Base-by-base conservation (phyloP, 1,284 basidiomycete genomes). In the Rhodotorula sp. region DNA sequence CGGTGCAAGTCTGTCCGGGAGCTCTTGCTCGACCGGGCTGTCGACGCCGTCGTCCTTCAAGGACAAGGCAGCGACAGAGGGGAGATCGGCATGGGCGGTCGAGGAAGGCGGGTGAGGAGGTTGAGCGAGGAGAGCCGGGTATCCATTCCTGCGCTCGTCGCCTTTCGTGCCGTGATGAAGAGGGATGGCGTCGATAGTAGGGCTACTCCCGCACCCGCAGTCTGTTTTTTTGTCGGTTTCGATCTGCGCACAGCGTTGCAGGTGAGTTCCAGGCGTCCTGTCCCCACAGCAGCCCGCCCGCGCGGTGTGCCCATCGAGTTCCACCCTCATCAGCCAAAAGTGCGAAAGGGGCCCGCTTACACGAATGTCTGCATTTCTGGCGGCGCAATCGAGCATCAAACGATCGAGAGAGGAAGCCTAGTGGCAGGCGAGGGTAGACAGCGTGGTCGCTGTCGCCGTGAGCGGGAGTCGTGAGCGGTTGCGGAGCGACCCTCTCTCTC, bases 21-120 rank as follows among this genome's bases (percentile, higher is more conserved):
- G 64, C 64, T 50, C 4, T 3, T 18, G 59, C 64, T 66, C 64
- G 46, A 66, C 64, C 64, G 64, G 47, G 34, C 18, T 30, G 46
- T 50, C 34, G 37, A 26, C 37, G 13, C 16, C 44, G 62, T 55
- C 28, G 54, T 28, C 48, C 53, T 46, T 57, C 48, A 61, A 30
- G 64, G 64, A 55, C 34, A 65, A 46, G 44, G 51, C 44, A 13
- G 64, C 64, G 64, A 59, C 30, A 18, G 64, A 55, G 3, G 64
- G 64, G 15, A 59, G 52, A 28, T 57, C 15, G 48, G 61, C 61
- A n/a, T 62, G 53, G 11, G 52, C 61, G 11, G 8, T 26, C 4
- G 40, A 46, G 1, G 40, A 30, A 20, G 61, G 61, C 3, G 61
- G 61, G 22, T 31, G 24, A 11, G 61, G 61, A 9, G 61, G 53